Conservation (phyloP, 129 eudicot genomes). For the Glebionis coronaria region DNA sequence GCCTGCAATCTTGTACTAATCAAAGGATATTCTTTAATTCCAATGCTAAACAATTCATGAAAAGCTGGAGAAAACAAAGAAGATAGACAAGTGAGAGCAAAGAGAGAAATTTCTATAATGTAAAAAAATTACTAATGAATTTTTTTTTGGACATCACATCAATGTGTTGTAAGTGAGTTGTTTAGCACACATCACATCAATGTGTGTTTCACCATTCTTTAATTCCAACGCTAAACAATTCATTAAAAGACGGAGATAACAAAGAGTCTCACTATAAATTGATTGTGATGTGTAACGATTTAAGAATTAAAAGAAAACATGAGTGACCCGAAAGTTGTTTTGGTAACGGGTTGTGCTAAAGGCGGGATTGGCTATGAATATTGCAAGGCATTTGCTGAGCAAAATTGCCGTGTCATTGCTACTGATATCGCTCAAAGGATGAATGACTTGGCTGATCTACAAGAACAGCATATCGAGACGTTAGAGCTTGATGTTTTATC, state of each 20-base stretch:
- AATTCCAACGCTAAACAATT: not conserved
- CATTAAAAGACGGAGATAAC: not conserved
- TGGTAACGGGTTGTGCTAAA: constrained; percentile 78
- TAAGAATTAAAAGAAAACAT: constrained; percentile 15
- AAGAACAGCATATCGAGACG: constrained; percentile 41
- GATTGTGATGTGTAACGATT: not conserved
- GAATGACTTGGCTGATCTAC: constrained; percentile 42
- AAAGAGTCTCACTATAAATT: not conserved
- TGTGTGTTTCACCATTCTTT: too few species aligned
- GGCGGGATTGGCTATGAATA: constrained; percentile 88
- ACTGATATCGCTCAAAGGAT: constrained; percentile 52
- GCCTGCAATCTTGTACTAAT: constrained; percentile 8
- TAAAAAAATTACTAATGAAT: too few species aligned
- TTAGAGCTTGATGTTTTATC: constrained; percentile 70
- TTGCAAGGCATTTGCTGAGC: constrained; percentile 74
- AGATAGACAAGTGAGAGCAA: too few species aligned
- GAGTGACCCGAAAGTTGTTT: constrained; percentile 50
- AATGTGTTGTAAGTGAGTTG: too few species aligned
- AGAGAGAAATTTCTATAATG: too few species aligned
- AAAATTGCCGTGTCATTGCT: constrained; percentile 63
- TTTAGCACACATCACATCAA: too few species aligned
- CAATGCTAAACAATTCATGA: not conserved
- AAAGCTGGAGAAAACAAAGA: not conserved
- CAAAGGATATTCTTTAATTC: constrained; percentile 1
- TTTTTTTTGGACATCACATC: too few species aligned